Evolutionary conservation across 495 filamentous ascomycete genomes (phyloP).

Genomic region (Xylaria nigripes): DNA sequence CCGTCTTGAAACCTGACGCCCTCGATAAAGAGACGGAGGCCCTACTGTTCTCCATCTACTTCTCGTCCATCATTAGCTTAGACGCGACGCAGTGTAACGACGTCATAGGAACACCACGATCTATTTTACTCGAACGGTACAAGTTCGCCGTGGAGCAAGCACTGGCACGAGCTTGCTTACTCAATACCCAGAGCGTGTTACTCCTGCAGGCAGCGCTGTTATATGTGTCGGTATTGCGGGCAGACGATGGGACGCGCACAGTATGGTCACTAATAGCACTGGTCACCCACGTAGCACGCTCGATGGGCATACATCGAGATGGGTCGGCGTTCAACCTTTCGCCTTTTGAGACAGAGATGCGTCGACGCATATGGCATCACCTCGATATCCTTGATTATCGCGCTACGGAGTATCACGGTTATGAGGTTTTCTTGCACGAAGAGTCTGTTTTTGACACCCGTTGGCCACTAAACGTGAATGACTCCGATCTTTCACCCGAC

Average conservation of each 20-base stretch:
- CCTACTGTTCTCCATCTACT: constrained; percentile 46
- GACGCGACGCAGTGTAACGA: constrained; percentile 28
- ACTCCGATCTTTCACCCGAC: constrained; percentile 38
- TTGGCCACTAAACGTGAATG: constrained; percentile 38
- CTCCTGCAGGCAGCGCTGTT: constrained; percentile 42
- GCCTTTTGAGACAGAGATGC: constrained; percentile 53
- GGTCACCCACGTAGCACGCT: constrained; percentile 34
- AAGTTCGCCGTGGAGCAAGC: constrained; percentile 38
- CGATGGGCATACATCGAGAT: constrained; percentile 41
- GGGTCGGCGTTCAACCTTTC: constrained; percentile 38
- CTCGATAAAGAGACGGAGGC: constrained; percentile 34
- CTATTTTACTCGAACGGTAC: constrained; percentile 30
- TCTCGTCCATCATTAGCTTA: constrained; percentile 34
- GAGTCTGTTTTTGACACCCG: constrained; percentile 22
- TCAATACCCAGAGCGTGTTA: constrained; percentile 36
- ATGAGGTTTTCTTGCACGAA: constrained; percentile 32
- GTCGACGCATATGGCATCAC: constrained; percentile 58
- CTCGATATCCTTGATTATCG: constrained; percentile 49
- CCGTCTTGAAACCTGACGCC: constrained; percentile 25
- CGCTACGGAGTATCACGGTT: constrained; percentile 45
- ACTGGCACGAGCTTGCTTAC: constrained; percentile 35
- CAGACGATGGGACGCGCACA: constrained; percentile 29
- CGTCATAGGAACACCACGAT: constrained; percentile 33
- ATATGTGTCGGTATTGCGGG: constrained; percentile 29
- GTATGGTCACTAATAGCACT: constrained; percentile 39